phyloP scores from a whole-genome alignment of 257 asterid species.

The Parsonsia alboflavescens region DNA sequence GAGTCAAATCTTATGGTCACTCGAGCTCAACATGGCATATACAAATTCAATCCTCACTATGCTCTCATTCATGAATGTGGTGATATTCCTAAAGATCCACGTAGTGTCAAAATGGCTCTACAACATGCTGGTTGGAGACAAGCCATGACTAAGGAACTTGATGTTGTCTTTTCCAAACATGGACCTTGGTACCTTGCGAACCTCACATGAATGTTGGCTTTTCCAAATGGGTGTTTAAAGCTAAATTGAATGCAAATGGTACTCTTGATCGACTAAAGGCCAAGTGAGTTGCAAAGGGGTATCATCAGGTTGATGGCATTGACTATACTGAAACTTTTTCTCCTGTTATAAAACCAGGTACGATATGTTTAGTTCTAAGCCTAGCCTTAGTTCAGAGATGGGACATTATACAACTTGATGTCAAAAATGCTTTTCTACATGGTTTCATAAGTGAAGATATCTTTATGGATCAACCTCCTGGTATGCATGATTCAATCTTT shows the following conservation, averaged over 20 bases:
- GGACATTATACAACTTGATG: too few relatives aligned
- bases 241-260: slow-evolving; percentile 3
- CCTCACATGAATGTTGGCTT: background rate
- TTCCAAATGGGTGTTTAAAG: background rate
- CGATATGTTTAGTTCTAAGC: too few relatives aligned
- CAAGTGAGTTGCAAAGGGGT: background rate
- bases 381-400: too few relatives aligned
- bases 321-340: too few relatives aligned
- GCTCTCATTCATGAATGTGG: too few relatives aligned
- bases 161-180: background rate
- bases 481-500: background rate
- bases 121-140: background rate
- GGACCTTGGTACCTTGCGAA: background rate
- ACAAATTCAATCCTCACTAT: background rate
- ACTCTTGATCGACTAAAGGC: slow-evolving; percentile 1
- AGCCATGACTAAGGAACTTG: slow-evolving; percentile 1
- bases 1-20: too few relatives aligned
- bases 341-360: too few relatives aligned
- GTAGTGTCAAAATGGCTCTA: background rate
- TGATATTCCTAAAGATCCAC: too few relatives aligned
- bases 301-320: background rate
- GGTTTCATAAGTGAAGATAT: background rate
- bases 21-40: background rate
- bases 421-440: too few relatives aligned
- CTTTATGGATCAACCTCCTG: background rate